These are phyloP conservation scores for Leishmania tropica DNA, from an alignment of 208 protist genomes.

Conservation along the genomic window DNA sequence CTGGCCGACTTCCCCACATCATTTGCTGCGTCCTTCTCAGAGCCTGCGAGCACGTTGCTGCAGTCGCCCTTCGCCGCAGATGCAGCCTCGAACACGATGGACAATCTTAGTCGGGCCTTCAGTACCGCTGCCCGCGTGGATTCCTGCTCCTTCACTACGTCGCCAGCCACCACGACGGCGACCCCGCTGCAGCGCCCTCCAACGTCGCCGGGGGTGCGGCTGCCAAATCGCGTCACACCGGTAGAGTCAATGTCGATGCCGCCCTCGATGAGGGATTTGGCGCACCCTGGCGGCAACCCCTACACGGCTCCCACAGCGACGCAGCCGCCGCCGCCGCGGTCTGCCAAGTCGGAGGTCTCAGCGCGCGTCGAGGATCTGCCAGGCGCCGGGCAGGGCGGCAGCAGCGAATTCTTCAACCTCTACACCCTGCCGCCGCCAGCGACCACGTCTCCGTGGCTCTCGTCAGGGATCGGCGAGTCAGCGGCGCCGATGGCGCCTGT, in stretches of 20 bases:
- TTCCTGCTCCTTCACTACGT: conserved; percentile 26
- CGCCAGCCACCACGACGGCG: conserved; percentile 17
- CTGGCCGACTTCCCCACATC: conserved; percentile 33
- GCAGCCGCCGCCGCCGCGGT: conserved; percentile 15
- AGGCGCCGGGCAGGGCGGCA: neutral
- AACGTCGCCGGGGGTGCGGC: conserved; percentile 15
- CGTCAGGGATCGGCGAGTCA: conserved; percentile 17
- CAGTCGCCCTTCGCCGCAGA: conserved; percentile 20
- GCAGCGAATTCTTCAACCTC: conserved; percentile 18
- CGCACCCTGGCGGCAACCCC: neutral
- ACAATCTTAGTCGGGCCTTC: conserved; percentile 33
- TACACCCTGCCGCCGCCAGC: conserved; percentile 7
- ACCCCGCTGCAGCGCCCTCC: conserved; percentile 28
- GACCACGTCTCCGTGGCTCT: conserved; percentile 17
- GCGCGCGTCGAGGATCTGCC: conserved; percentile 8
- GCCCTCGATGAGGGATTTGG: conserved; percentile 5
- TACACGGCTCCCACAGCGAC: conserved; percentile 1
- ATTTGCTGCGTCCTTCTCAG: conserved; percentile 29
- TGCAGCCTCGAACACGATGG: conserved; percentile 18
- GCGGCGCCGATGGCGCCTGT: conserved; percentile 3
- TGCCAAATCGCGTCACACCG: conserved; percentile 12
- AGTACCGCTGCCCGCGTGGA: conserved; percentile 31
- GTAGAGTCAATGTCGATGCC: conserved; percentile 23
- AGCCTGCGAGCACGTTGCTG: conserved; percentile 14
- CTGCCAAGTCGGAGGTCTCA: conserved; percentile 7